Conservation (phyloP, 352 stramenopile genomes). For the Pythium sukuiense region DNA sequence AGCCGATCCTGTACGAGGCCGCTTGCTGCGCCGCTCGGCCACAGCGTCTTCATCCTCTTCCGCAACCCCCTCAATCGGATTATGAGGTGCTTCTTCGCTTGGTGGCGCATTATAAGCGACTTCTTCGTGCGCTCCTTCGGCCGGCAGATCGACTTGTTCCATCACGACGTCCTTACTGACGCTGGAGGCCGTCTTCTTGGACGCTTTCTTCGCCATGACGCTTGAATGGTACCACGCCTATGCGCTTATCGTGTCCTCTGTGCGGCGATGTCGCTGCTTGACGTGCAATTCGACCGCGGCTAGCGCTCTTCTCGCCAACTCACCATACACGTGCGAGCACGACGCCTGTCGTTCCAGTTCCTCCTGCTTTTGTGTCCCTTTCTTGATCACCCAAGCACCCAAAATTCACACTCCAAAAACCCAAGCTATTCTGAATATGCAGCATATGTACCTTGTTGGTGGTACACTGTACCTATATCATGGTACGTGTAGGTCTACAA, state of each 20-base stretch:
- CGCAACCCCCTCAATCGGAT: neutral
- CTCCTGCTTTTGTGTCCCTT: neutral
- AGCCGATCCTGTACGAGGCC: constrained; percentile 6
- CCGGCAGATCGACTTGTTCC: neutral
- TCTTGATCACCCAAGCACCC: neutral
- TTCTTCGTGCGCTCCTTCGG: neutral
- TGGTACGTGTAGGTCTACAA: neutral
- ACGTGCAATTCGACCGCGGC: neutral
- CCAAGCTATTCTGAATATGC: neutral
- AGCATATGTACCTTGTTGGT: neutral
- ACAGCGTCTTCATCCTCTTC: neutral
- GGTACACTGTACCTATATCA: neutral
- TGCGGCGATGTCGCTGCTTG: neutral
- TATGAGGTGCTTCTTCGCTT: neutral
- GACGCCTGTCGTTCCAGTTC: neutral
- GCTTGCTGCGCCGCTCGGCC: constrained; percentile 15
- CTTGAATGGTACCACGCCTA: neutral
- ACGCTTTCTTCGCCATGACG: constrained; percentile 11
- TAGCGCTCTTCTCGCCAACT: neutral
- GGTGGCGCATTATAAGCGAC: neutral
- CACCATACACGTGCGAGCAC: neutral
- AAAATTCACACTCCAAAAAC: neutral
- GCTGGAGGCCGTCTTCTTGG: neutral
- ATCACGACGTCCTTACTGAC: constrained; percentile 13
- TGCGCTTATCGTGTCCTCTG: neutral